Conservation (phyloP, 495 filamentous ascomycete genomes). For the Friedmanniomyces simplex region DNA sequence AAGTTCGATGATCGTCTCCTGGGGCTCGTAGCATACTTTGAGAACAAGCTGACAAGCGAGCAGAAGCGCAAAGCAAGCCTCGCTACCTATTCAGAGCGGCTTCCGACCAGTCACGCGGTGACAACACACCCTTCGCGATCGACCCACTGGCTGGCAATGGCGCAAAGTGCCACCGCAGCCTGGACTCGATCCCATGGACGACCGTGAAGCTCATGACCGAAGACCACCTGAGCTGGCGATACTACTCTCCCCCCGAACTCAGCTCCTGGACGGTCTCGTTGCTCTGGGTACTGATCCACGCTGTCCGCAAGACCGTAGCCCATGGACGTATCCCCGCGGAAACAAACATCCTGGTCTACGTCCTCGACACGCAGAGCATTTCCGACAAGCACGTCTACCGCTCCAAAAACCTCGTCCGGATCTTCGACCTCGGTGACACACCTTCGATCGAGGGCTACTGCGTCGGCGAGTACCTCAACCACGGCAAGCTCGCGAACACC, state of each 20-base stretch:
- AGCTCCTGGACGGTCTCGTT: slow-evolving; percentile 6
- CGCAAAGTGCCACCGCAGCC: not conserved
- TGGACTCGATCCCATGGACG: not conserved
- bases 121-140: not conserved
- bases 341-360: not conserved
- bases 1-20: not conserved
- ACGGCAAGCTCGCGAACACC: not conserved
- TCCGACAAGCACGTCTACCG: not conserved
- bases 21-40: not conserved
- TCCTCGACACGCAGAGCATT: not conserved
- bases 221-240: not conserved
- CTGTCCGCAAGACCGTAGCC: not conserved
- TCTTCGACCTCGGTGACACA: not conserved
- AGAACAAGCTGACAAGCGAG: not conserved
- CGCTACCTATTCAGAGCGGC: not conserved
- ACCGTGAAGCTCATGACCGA: not conserved
- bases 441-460: not conserved
- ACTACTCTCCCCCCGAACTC: not conserved
- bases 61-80: not conserved
- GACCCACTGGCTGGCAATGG: not conserved
- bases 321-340: not conserved
- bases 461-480: not conserved
- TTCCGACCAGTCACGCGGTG: not conserved
- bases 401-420: not conserved
- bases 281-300: slow-evolving; percentile 2